Percentiles rank a stretch among this genome's conserved stretches.
phyloP scores from a whole-genome alignment of 805 yeast genomes.

The Saccharomycopsis olivae region DNA sequence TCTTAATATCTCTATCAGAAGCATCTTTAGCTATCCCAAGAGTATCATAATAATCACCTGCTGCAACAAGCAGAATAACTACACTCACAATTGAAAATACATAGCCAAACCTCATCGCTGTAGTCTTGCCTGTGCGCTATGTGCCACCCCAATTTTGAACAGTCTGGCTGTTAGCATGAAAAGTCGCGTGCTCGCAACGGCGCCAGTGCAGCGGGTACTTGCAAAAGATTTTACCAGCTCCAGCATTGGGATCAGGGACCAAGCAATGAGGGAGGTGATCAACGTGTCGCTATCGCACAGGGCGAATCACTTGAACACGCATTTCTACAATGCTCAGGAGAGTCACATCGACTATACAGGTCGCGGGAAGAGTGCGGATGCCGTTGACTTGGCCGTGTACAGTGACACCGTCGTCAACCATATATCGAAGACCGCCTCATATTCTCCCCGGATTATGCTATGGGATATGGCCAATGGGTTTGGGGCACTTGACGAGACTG shows the following conservation, averaged over 20 bases:
- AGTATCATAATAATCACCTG: constrained; percentile 64
- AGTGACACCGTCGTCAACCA: constrained; percentile 32
- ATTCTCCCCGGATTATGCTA: constrained; percentile 70
- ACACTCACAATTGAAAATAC: too few species aligned
- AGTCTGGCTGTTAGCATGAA: too few species aligned
- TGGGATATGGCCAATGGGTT: constrained; percentile 75
- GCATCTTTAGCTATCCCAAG: constrained; percentile 62
- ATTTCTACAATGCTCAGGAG: constrained; percentile 75
- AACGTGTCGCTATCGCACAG: constrained; percentile 61
- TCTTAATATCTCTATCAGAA: constrained; percentile 59
- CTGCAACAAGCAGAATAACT: constrained; percentile 1
- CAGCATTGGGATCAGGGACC: too few species aligned
- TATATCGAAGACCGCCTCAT: constrained; percentile 40
- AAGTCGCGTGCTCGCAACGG: too few species aligned
- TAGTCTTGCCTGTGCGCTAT: too few species aligned
- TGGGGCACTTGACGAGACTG: constrained; percentile 54
- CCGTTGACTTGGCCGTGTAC: constrained; percentile 33
- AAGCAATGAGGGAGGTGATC: constrained; percentile 73
- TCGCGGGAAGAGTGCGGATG: constrained; percentile 22
- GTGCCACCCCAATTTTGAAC: too few species aligned
- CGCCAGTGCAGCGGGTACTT: too few species aligned
- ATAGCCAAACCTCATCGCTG: too few species aligned
- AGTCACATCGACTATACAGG: constrained; percentile 42
- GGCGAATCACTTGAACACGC: constrained; percentile 69
- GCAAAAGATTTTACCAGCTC: too few species aligned